Evolutionary conservation across 2,329 filamentous ascomycete species (phyloP).

Genomic region (Raffaelea arxii): DNA sequence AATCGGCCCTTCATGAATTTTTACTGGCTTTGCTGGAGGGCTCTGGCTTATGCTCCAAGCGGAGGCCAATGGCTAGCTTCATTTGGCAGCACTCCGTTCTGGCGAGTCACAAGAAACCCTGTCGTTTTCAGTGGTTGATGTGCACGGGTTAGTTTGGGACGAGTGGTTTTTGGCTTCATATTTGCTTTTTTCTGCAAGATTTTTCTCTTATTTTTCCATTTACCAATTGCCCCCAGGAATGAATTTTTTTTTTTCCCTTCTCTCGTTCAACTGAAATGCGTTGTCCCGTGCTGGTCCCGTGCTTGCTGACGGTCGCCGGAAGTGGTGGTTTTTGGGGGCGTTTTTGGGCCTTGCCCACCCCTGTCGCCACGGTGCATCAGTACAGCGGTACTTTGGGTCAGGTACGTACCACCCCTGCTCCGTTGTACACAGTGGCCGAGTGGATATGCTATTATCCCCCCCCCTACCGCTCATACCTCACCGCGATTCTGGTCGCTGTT

Average conservation of each 20-base stretch:
- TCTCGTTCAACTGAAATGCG: neutral
- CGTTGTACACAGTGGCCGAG: conserved; percentile 10
- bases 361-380: conserved; percentile 5
- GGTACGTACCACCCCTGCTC: conserved; percentile 12
- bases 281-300: too few species aligned
- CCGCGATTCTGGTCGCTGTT: conserved; percentile 14
- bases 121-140: too few species aligned
- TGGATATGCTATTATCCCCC: conserved; percentile 10
- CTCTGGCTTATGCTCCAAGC: neutral
- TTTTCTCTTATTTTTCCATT: neutral
- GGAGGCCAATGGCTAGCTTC: neutral
- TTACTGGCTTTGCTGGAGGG: neutral
- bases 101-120: conserved; percentile 6
- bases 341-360: neutral
- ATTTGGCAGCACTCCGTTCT: conserved; percentile 8
- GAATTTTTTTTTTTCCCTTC: neutral
- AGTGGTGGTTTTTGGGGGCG: too few species aligned
- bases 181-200: conserved; percentile 1
- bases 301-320: too few species aligned
- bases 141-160: too few species aligned
- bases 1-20: neutral
- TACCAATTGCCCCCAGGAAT: conserved; percentile 1
- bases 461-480: too few species aligned
- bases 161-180: neutral
- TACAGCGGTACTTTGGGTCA: conserved; percentile 10